Evolutionary conservation across 208 protist species (phyloP).

Genomic region (Acanthamoeba triangularis): DNA sequence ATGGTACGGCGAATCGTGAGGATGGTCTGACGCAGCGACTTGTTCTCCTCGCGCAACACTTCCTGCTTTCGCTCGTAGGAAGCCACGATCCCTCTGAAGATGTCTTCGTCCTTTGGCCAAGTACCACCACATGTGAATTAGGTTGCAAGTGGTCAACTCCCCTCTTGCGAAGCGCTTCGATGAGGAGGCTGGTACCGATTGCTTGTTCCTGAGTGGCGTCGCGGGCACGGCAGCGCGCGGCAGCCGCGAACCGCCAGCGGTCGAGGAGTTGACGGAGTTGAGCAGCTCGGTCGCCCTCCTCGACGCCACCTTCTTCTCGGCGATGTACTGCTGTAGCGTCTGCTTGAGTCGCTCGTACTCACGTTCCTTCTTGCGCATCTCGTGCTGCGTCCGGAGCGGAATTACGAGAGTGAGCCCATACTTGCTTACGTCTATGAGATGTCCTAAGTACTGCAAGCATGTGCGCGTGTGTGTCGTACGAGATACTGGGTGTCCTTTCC

Average conservation of each 20-base stretch:
- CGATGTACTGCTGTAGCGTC: constrained; percentile 60
- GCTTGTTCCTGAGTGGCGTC: constrained; percentile 20
- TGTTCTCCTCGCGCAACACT: constrained; percentile 46
- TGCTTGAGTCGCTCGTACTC: constrained; percentile 45
- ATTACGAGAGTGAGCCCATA: neutral
- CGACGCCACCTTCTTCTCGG: constrained; percentile 37
- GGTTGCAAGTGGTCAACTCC: no score
- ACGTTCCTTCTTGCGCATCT: constrained; percentile 46
- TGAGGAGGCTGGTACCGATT: neutral
- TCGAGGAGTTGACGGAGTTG: neutral
- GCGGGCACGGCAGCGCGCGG: constrained; percentile 32
- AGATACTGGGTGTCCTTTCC: constrained; percentile 38
- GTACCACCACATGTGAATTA: neutral
- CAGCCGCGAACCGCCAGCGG: neutral
- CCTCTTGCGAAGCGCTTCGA: neutral
- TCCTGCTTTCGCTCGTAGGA: constrained; percentile 58
- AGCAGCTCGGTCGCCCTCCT: neutral
- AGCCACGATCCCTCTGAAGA: constrained; percentile 35
- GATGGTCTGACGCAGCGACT: constrained; percentile 29
- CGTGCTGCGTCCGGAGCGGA: neutral
- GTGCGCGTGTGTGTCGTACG: neutral
- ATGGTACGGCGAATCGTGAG: neutral
- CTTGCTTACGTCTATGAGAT: no score
- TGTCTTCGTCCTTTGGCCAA: neutral
- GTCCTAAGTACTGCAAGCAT: no score